Conservation (phyloP, 2,329 filamentous ascomycete genomes). For the Sporothrix sp. region DNA sequence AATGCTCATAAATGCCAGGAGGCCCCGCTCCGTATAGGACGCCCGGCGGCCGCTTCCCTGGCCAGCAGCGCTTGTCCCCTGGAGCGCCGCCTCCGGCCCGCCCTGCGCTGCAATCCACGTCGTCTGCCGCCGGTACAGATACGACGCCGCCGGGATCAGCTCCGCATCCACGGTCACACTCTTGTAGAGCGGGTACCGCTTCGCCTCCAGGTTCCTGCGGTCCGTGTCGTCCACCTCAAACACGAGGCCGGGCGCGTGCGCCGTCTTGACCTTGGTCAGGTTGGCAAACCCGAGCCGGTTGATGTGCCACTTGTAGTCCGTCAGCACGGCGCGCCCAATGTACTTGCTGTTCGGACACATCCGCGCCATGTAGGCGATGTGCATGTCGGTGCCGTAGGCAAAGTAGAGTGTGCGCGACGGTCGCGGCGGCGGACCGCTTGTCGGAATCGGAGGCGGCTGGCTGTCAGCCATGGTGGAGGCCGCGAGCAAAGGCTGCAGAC, state of each 20-base stretch:
- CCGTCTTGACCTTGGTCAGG: not conserved
- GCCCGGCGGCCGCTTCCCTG: not conserved
- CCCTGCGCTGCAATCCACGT: slow-evolving; percentile 5
- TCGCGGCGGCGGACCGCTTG: not conserved
- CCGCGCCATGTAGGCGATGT: slow-evolving; percentile 7
- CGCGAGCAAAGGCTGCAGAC: not conserved
- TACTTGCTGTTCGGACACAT: slow-evolving; percentile 8
- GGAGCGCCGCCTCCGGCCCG: slow-evolving; percentile 6
- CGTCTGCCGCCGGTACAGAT: slow-evolving; percentile 7
- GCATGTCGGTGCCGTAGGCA: slow-evolving; percentile 13
- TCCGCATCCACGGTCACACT: not conserved
- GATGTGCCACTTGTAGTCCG: slow-evolving; percentile 9
- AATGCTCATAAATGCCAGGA: not conserved
- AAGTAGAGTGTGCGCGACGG: slow-evolving; percentile 5
- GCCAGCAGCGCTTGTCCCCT: not conserved
- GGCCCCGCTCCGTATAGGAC: not conserved
- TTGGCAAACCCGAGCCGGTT: slow-evolving; percentile 6
- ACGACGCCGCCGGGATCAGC: slow-evolving; percentile 7
- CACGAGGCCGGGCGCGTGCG: slow-evolving; percentile 4
- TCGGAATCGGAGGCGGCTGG: not conserved
- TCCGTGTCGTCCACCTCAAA: slow-evolving; percentile 3
- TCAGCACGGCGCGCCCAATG: slow-evolving; percentile 9
- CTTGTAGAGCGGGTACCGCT: not conserved
- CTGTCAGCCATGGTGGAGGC: not conserved
- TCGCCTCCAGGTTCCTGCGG: not conserved